Evolutionary conservation across 2,329 filamentous ascomycete genomes (phyloP).

Genomic region (Aciculosporium take): DNA sequence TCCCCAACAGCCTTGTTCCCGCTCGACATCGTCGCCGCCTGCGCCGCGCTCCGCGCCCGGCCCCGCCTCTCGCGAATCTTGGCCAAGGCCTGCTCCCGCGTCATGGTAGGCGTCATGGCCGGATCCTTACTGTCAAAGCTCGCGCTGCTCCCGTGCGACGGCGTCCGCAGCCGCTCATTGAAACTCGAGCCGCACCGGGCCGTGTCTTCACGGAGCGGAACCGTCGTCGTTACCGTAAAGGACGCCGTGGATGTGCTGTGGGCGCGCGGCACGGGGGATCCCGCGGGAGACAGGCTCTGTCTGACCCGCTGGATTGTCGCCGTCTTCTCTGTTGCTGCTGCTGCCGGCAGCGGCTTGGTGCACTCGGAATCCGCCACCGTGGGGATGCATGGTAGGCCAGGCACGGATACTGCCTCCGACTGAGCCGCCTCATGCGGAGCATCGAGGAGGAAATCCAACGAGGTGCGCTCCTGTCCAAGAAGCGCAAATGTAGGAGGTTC

Average conservation of each 20-base stretch:
- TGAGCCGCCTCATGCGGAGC: slow-evolving; percentile 31
- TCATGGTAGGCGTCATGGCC: slow-evolving; percentile 50
- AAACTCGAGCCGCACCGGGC: slow-evolving; percentile 25
- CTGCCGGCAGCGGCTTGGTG: neutral
- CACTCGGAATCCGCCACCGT: slow-evolving; percentile 9
- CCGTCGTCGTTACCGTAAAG: slow-evolving; percentile 35
- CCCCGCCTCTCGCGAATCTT: slow-evolving; percentile 61
- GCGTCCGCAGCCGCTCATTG: slow-evolving; percentile 30
- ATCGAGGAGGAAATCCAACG: slow-evolving; percentile 46
- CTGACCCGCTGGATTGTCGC: neutral
- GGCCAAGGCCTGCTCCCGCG: slow-evolving; percentile 59
- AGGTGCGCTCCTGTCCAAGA: slow-evolving; percentile 38
- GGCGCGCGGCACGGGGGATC: slow-evolving; percentile 20
- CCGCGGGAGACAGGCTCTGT: slow-evolving; percentile 8
- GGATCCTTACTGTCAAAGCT: slow-evolving; percentile 42
- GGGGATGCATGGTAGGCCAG: slow-evolving; percentile 26
- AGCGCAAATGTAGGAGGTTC: slow-evolving; percentile 47
- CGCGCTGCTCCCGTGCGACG: slow-evolving; percentile 23
- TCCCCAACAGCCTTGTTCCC: slow-evolving; percentile 42
- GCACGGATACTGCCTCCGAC: slow-evolving; percentile 20
- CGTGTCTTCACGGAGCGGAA: slow-evolving; percentile 36
- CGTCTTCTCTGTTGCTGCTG: neutral
- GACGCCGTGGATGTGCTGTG: slow-evolving; percentile 30
- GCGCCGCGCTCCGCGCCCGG: slow-evolving; percentile 53
- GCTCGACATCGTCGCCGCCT: slow-evolving; percentile 47